Conservation (phyloP, 2,329 filamentous ascomycete species). For the Botrytis paeoniae region DNA sequence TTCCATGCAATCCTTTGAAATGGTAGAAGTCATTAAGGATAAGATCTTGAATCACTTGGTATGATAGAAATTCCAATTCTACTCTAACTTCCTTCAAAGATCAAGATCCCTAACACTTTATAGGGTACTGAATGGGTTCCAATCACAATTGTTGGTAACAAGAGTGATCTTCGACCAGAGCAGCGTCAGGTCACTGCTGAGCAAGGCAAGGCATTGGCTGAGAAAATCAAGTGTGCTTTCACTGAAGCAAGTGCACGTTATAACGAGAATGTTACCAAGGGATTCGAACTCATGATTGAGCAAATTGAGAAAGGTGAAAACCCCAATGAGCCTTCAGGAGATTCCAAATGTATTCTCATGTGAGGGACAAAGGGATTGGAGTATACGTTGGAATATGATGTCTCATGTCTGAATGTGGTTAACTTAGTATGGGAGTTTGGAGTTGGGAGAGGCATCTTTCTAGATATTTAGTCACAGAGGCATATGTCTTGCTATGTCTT, state of each 20-base stretch:
- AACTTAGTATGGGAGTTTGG: conserved; percentile 15
- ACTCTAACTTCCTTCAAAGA: conserved; percentile 13
- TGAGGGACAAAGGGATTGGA: conserved; percentile 42
- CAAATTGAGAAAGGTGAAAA: conserved; percentile 95
- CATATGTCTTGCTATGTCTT: conserved; percentile 2
- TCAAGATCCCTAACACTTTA: neutral
- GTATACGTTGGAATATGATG: conserved; percentile 13
- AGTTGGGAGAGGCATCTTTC: conserved; percentile 18
- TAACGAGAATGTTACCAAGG: conserved; percentile 88
- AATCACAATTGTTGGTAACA: conserved; percentile 94
- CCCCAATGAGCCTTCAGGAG: conserved; percentile 76
- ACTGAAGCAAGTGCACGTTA: conserved; percentile 93
- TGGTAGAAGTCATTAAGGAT: conserved; percentile 92
- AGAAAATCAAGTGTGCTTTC: conserved; percentile 88
- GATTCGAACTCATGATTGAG: conserved; percentile 89
- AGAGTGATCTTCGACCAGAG: conserved; percentile 88
- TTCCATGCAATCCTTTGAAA: conserved; percentile 91
- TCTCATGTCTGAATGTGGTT: conserved; percentile 15
- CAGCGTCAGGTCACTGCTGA: conserved; percentile 87
- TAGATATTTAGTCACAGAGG: conserved; percentile 11
- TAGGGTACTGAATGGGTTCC: conserved; percentile 91
- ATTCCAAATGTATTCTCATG: conserved; percentile 84
- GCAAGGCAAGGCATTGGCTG: conserved; percentile 78
- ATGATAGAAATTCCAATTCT: conserved; percentile 38
- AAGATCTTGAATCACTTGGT: conserved; percentile 97